phyloP scores from a whole-genome alignment of 2,329 filamentous ascomycete genomes.

The Fusarium denticulatum region DNA sequence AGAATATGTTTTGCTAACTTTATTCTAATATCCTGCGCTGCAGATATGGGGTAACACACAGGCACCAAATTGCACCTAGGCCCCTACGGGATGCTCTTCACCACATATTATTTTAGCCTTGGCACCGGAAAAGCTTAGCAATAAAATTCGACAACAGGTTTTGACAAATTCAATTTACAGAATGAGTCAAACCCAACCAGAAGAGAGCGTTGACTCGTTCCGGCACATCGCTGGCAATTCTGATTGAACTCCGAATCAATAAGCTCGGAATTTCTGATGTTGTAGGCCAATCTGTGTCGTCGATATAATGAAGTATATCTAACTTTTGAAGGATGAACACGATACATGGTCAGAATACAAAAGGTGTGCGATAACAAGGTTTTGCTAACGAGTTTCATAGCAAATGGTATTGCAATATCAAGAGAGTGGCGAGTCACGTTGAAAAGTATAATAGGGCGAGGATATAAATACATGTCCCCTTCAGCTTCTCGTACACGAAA shows the following conservation, averaged over 20 bases:
- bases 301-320: neutral
- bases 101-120: neutral
- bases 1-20: neutral
- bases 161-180: neutral
- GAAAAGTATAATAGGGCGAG: neutral
- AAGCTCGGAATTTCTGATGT: neutral
- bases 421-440: neutral
- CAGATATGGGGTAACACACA: neutral
- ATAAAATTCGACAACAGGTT: neutral
- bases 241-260: neutral
- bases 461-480: neutral
- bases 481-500: neutral
- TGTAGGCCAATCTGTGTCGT: neutral
- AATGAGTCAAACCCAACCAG: neutral
- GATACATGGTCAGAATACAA: neutral
- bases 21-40: neutral
- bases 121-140: neutral
- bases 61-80: neutral
- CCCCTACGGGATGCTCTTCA: neutral
- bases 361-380: neutral
- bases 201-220: neutral
- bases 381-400: neutral
- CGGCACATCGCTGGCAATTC: neutral
- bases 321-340: neutral
- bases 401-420: neutral